Evolutionary conservation across 805 yeast genomes (phyloP).

Genomic region (Schwanniomyces pseudopolymorphus): DNA sequence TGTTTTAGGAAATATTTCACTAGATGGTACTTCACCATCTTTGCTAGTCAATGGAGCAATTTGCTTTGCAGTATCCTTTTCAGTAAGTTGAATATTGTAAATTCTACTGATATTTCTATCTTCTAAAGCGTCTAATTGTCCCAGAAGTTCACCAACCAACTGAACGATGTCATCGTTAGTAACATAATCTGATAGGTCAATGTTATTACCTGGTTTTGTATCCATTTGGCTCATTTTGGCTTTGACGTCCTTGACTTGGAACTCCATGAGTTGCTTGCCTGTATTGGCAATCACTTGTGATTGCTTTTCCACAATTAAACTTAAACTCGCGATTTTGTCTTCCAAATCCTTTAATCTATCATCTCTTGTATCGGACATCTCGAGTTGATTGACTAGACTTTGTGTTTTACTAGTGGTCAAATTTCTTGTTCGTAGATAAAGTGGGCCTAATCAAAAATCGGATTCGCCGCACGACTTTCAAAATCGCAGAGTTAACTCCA

Average conservation of each 20-base stretch:
- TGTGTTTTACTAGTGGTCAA: too few relatives aligned
- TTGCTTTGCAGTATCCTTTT: slow-evolving; percentile 30
- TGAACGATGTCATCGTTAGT: slow-evolving; percentile 84
- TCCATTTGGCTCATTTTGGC: slow-evolving; percentile 28
- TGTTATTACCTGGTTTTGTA: neutral
- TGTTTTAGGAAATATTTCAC: slow-evolving; percentile 56
- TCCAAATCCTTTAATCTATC: slow-evolving; percentile 23
- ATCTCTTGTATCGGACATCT: neutral
- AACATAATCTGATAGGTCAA: slow-evolving; percentile 54
- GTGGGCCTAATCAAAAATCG: too few relatives aligned
- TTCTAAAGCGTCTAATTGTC: slow-evolving; percentile 77
- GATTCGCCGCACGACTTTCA: too few relatives aligned
- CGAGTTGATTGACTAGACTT: neutral
- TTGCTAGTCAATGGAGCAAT: slow-evolving; percentile 73
- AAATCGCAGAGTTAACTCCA: too few relatives aligned
- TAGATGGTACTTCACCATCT: slow-evolving; percentile 71
- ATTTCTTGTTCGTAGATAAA: too few relatives aligned
- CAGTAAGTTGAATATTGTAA: slow-evolving; percentile 54
- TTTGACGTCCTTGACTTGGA: slow-evolving; percentile 61
- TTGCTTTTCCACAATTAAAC: slow-evolving; percentile 62
- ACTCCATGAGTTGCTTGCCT: slow-evolving; percentile 71
- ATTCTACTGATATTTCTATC: slow-evolving; percentile 73
- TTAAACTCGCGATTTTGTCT: slow-evolving; percentile 51
- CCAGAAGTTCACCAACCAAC: slow-evolving; percentile 85
- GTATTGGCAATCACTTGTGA: slow-evolving; percentile 66